Evolutionary conservation across 495 filamentous ascomycete species (phyloP).

Genomic region (Hypoxylon trugodes): DNA sequence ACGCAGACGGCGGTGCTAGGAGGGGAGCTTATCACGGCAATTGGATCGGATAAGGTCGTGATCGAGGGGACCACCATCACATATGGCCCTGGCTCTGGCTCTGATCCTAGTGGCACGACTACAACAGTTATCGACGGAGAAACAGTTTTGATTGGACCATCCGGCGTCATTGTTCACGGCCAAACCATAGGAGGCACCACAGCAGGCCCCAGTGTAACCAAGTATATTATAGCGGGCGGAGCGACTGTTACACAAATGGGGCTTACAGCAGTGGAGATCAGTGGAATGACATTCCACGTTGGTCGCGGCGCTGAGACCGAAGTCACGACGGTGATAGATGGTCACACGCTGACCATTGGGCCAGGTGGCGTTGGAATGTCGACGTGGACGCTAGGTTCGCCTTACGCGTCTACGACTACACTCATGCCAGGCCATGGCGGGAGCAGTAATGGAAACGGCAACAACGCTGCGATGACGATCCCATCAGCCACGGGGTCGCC

Average conservation of each 20-base stretch:
- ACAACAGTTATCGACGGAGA: slow-evolving; percentile 54
- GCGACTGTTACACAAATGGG: slow-evolving; percentile 58
- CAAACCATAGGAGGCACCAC: slow-evolving; percentile 53
- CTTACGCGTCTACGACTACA: slow-evolving; percentile 53
- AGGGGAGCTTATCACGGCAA: slow-evolving; percentile 56
- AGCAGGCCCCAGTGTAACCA: slow-evolving; percentile 46
- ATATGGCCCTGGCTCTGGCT: slow-evolving; percentile 40
- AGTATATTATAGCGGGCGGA: slow-evolving; percentile 56
- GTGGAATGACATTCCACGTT: slow-evolving; percentile 55
- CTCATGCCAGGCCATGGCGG: slow-evolving; percentile 40
- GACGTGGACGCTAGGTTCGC: slow-evolving; percentile 51
- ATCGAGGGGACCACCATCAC: slow-evolving; percentile 55
- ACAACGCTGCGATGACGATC: slow-evolving; percentile 30
- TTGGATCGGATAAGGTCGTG: slow-evolving; percentile 53
- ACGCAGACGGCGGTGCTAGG: slow-evolving; percentile 56
- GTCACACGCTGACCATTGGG: slow-evolving; percentile 54
- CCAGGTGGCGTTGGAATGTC: slow-evolving; percentile 53
- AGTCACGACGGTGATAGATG: slow-evolving; percentile 52
- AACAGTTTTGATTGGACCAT: slow-evolving; percentile 56
- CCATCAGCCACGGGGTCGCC: slow-evolving; percentile 26
- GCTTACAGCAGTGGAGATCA: slow-evolving; percentile 58
- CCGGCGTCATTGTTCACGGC: slow-evolving; percentile 51
- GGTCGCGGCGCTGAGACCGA: slow-evolving; percentile 44
- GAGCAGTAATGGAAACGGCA: not conserved
- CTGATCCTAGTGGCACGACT: slow-evolving; percentile 32